These are phyloP conservation scores for Malassezia yamatoensis DNA, from an alignment of 1,284 basidiomycete genomes.

Conservation along the genomic window DNA sequence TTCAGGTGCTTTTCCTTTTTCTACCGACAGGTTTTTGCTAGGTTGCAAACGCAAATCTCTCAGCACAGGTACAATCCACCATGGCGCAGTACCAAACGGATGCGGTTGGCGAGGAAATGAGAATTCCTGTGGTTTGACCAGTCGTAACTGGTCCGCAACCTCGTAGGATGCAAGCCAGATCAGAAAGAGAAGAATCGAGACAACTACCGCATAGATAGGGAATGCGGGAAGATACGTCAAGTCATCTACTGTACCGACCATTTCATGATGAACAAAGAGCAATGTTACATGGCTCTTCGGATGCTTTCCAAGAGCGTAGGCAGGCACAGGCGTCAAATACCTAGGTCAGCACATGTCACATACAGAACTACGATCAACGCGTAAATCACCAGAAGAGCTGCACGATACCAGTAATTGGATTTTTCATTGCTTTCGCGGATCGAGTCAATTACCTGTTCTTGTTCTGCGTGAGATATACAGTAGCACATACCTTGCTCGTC, in stretches of 20 bases:
- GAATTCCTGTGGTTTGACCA: conserved; percentile 11
- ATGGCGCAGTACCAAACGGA: conserved; percentile 42
- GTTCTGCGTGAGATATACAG: conserved; percentile 20
- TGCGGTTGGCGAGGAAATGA: conserved; percentile 34
- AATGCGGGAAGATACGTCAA: conserved; percentile 41
- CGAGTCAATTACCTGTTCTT: conserved; percentile 30
- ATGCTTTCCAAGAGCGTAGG: conserved; percentile 39
- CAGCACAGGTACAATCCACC: conserved; percentile 32
- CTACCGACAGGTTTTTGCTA: conserved; percentile 19
- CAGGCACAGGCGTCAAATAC: conserved; percentile 41
- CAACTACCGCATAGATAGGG: conserved; percentile 35
- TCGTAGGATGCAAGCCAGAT: conserved; percentile 27
- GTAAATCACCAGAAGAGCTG: conserved; percentile 26
- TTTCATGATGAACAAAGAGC: conserved; percentile 29
- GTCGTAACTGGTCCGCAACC: conserved; percentile 22
- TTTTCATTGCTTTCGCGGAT: conserved; percentile 33
- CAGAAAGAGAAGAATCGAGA: conserved; percentile 22
- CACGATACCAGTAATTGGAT: conserved; percentile 38
- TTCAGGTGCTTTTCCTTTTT: conserved; percentile 11
- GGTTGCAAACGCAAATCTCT: conserved; percentile 32
- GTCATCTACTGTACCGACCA: conserved; percentile 40
- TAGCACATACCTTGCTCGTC: conserved; percentile 12
- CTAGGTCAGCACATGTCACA: conserved; percentile 8
- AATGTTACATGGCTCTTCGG: conserved; percentile 42
- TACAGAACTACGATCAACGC: conserved; percentile 25